phyloP scores from a whole-genome alignment of 202 grass and related monocot genomes.

The Bolboschoenoplectus hybrid region DNA sequence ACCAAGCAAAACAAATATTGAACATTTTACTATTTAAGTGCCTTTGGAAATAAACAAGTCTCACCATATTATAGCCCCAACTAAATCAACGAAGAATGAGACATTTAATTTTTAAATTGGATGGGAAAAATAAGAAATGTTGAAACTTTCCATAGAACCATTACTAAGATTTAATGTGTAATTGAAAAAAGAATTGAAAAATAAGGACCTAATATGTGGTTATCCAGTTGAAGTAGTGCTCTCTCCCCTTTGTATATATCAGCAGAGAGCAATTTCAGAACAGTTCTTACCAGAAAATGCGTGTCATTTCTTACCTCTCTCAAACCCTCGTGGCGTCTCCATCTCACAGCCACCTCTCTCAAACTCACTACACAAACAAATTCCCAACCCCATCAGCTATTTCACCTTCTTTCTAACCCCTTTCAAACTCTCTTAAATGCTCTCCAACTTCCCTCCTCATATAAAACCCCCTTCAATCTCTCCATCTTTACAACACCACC shows the following conservation, averaged over 20 bases:
- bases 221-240: neutral
- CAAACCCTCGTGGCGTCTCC: constrained; percentile 7
- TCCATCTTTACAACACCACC: neutral
- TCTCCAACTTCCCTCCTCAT: neutral
- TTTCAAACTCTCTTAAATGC: constrained; percentile 28
- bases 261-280: neutral
- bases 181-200: no score
- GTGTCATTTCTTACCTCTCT: constrained; percentile 9
- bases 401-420: constrained; percentile 20
- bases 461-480: constrained; percentile 14
- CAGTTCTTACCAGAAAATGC: neutral
- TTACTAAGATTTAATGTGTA: no score
- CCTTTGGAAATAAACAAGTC: no score
- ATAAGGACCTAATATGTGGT: neutral
- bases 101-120: no score
- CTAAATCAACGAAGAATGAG: no score
- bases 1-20: neutral
- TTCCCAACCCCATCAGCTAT: neutral
- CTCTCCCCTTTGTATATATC: neutral
- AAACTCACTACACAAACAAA: constrained; percentile 14
- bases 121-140: no score
- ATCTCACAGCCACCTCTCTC: constrained; percentile 23
- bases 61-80: no score
- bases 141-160: no score
- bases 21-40: no score